Evolutionary conservation across 495 filamentous ascomycete genomes (phyloP), one percentile per base, ranked within the genome.

Genomic region (Penicillium longicatenatum): DNA sequence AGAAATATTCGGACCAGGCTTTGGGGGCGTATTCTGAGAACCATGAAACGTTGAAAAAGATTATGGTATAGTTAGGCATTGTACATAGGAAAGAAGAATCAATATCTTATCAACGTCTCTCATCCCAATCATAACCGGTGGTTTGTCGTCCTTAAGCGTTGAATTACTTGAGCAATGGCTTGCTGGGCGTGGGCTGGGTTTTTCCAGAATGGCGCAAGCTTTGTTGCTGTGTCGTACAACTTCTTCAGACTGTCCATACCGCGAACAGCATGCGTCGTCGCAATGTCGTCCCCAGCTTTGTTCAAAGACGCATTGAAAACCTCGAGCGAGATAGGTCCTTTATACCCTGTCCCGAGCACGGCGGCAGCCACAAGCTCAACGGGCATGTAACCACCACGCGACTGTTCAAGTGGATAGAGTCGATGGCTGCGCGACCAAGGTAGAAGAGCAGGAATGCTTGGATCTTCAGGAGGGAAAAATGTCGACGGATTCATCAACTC

Each of bases 281-380:
- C 58, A 11, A 70, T 51, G 10, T 48, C 42, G 17, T 39, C 22
- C 4, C 62, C 66, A 1, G 64, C 55, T 33, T 60, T 30, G 48
- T 64, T 64, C 41, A 72, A 41, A 37, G 70, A 72, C 3, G 47
- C 21, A 55, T 74, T 74, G 50, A 89, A 89, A 3, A 89, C 82
- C 69, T 90, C 86, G n/a, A 88, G 31, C 3, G 82, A 86, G 17
- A 88, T 76, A 73, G 82, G 88, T 1, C 82, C 84, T 53, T 74
- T 67, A 45, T 84, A 88, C 1, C 87, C 86, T 2, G 87, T 89
- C 19, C 63, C 73, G 12, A 88, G 63, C 9, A 90, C 86, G 1
- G 83, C 86, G 50, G 76, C 74, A 0, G 82, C 65, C 30, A 90
- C 82, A n/a, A 83, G 70, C n/a, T 80, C 62, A 8, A 88, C 79